Conservation (phyloP, 2,329 filamentous ascomycete species). For the Trichoderma simmonsii region DNA sequence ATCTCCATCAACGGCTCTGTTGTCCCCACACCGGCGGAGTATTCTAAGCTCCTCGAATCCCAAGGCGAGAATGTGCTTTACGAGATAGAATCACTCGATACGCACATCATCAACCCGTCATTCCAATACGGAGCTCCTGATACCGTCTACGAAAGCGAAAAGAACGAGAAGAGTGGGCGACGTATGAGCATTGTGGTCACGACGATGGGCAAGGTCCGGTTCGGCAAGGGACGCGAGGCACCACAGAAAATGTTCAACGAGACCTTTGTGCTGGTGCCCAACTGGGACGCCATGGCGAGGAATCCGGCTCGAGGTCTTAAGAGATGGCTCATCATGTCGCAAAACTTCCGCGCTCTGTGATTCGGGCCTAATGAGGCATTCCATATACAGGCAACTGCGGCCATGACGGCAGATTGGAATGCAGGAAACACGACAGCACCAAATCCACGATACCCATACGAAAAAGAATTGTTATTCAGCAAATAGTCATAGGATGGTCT, state of each 20-base stretch:
- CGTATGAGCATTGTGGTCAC: constrained; percentile 70
- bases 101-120: constrained; percentile 71
- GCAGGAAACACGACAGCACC: neutral
- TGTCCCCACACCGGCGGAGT: constrained; percentile 59
- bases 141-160: constrained; percentile 38
- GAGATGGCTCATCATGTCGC: constrained; percentile 66
- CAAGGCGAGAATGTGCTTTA: constrained; percentile 60
- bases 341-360: constrained; percentile 63
- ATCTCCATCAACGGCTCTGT: constrained; percentile 79
- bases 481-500: neutral
- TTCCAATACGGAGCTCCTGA: constrained; percentile 58
- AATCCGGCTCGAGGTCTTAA: constrained; percentile 53
- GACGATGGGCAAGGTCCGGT: constrained; percentile 69
- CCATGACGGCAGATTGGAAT: neutral
- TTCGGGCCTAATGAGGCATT: neutral
- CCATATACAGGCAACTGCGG: neutral
- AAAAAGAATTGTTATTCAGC: neutral
- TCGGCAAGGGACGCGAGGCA: constrained; percentile 60
- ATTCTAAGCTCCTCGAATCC: constrained; percentile 65
- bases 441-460: neutral
- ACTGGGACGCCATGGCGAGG: constrained; percentile 56
- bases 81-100: constrained; percentile 73
- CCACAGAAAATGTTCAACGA: constrained; percentile 73
- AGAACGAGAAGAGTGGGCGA: constrained; percentile 49
- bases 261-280: constrained; percentile 76